Evolutionary conservation across 2,329 filamentous ascomycete species (phyloP).

Genomic region (Alternaria angustiovoidea): DNA sequence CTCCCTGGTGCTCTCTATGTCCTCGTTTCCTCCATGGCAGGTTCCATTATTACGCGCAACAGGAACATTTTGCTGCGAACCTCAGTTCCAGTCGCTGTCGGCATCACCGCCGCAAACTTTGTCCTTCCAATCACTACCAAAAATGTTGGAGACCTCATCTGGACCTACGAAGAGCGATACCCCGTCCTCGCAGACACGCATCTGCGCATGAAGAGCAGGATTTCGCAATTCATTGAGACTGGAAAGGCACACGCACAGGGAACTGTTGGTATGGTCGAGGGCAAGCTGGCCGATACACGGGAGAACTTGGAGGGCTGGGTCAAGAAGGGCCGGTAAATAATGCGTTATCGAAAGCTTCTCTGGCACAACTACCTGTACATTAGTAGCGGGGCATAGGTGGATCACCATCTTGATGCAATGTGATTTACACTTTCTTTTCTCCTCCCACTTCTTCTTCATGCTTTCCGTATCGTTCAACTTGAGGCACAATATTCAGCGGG

Average conservation of each 20-base stretch:
- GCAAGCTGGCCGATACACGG: conserved; percentile 78
- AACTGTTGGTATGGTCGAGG: conserved; percentile 76
- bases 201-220: conserved; percentile 71
- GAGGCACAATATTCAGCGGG: neutral
- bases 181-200: conserved; percentile 86
- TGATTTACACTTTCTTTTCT: conserved; percentile 9
- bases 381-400: conserved; percentile 19
- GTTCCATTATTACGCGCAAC: conserved; percentile 88
- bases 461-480: neutral
- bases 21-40: conserved; percentile 92
- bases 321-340: conserved; percentile 78
- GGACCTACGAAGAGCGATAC: conserved; percentile 91
- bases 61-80: conserved; percentile 83
- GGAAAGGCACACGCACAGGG: conserved; percentile 77
- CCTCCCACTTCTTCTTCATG: neutral
- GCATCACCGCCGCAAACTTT: conserved; percentile 81
- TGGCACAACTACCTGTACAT: conserved; percentile 26
- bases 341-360: conserved; percentile 11
- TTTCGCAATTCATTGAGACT: conserved; percentile 74
- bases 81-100: conserved; percentile 78
- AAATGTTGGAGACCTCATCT: conserved; percentile 85
- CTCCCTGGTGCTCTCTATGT: conserved; percentile 93
- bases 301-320: conserved; percentile 88
- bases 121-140: conserved; percentile 88
- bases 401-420: conserved; percentile 7